These are phyloP conservation scores for Trifolium repens DNA, from an alignment of 306 rosid species.

Conservation along the genomic window DNA sequence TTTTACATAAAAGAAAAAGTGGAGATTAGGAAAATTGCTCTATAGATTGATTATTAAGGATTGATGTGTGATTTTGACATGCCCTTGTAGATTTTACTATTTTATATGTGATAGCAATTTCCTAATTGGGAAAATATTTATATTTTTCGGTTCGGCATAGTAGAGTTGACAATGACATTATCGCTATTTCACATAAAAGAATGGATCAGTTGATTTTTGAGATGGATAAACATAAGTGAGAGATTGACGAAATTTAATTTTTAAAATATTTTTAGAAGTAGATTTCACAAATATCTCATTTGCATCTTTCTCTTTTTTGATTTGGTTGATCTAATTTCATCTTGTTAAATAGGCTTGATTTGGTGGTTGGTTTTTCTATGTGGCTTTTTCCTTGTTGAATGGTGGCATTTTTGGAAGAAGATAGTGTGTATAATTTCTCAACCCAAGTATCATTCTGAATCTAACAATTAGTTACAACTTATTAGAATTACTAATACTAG, in stretches of 20 bases:
- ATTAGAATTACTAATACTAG: neutral
- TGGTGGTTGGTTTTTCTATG: conserved; percentile 12
- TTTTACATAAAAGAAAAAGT: neutral
- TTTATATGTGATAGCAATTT: neutral
- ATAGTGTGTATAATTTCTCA: neutral
- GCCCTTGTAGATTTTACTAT: no score
- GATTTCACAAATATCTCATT: no score
- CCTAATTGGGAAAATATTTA: neutral
- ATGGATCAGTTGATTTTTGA: no score
- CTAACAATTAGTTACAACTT: neutral
- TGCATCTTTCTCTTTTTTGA: no score
- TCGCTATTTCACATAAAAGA: no score
- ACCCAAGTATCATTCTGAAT: conserved; percentile 2
- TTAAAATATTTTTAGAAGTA: no score
- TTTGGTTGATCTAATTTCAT: neutral
- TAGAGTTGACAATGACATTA: no score
- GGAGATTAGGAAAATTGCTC: neutral
- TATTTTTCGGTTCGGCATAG: no score
- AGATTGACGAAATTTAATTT: no score
- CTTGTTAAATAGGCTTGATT: neutral
- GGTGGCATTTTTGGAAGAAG: neutral
- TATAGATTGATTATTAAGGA: no score
- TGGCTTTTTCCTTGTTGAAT: neutral
- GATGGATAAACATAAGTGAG: no score
- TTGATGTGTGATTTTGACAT: no score